Percentiles rank a stretch among this genome's conserved stretches.
phyloP scores from a whole-genome alignment of 352 stramenopile species.

The Pythium angustatum region DNA sequence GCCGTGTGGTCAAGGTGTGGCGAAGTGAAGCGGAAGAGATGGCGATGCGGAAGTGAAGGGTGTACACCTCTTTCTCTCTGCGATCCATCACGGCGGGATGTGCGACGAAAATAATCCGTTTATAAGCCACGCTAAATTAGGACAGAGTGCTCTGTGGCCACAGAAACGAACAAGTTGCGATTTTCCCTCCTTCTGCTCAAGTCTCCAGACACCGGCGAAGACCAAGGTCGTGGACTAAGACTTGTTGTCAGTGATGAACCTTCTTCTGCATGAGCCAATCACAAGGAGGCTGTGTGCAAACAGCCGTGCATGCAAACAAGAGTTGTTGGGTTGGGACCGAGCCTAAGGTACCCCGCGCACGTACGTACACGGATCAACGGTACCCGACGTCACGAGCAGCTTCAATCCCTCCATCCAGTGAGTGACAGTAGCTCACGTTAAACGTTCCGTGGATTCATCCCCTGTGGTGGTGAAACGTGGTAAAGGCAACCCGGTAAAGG shows the following conservation, averaged over 20 bases:
- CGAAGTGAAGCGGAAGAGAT: too few relatives aligned
- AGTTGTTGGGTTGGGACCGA: too few relatives aligned
- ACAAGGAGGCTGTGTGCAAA: too few relatives aligned
- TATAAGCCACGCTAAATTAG: neutral
- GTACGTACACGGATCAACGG: neutral
- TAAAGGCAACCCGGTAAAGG: constrained; percentile 1
- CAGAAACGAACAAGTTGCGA: constrained; percentile 1
- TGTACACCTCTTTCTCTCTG: too few relatives aligned
- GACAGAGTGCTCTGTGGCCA: neutral
- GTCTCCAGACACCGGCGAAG: constrained; percentile 1
- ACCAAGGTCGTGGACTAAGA: neutral
- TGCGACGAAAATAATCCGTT: too few relatives aligned
- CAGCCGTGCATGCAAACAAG: too few relatives aligned
- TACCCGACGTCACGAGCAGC: neutral
- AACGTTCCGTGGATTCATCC: neutral
- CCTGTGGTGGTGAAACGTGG: neutral
- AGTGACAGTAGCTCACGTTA: constrained; percentile 1
- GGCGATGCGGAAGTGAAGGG: too few relatives aligned
- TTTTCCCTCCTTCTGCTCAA: constrained; percentile 3
- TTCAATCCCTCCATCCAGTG: neutral
- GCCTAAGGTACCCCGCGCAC: neutral
- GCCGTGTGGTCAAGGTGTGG: too few relatives aligned
- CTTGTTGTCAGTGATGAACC: too few relatives aligned
- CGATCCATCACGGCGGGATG: too few relatives aligned
- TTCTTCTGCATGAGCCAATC: too few relatives aligned